These are phyloP conservation scores for Pichia sp. DNA, from an alignment of 1,139 yeast species.

Conservation along the genomic window DNA sequence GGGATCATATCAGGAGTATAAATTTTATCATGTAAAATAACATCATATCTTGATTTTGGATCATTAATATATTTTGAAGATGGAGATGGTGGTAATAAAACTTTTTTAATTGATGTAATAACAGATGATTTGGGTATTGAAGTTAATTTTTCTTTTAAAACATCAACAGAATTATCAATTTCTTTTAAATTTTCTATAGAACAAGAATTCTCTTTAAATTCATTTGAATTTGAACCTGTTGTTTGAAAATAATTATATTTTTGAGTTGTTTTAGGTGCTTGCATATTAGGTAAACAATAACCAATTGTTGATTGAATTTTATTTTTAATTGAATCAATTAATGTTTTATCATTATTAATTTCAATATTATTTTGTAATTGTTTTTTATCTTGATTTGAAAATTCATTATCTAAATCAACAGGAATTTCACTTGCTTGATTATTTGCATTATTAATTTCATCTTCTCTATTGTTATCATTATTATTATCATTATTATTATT, in stretches of 20 bases:
- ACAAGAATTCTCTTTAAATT: too few relatives aligned
- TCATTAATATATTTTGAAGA: conserved; percentile 62
- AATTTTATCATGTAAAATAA: conserved; percentile 70
- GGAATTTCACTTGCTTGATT: conserved; percentile 26
- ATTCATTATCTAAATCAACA: conserved; percentile 15
- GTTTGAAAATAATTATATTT: conserved; percentile 34
- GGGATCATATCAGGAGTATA: conserved; percentile 55
- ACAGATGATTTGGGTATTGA: conserved; percentile 62
- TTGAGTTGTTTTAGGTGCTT: conserved; percentile 20
- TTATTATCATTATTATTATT: too few relatives aligned
- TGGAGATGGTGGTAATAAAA: conserved; percentile 85
- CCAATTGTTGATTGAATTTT: conserved; percentile 15
- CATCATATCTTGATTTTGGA: conserved; percentile 43
- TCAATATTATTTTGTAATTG: neutral
- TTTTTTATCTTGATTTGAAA: too few relatives aligned
- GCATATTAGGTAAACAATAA: conserved; percentile 15
- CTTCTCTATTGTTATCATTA: too few relatives aligned
- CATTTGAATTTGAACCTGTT: neutral
- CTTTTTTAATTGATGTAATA: conserved; percentile 74
- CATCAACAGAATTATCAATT: too few relatives aligned
- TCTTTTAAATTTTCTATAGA: too few relatives aligned
- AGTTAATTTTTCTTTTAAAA: conserved; percentile 7
- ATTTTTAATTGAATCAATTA: conserved; percentile 9
- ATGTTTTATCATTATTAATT: neutral
- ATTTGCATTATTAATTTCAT: neutral